Evolutionary conservation across 176 grass and related monocot species (phyloP), one percentile per base, ranked within the genome.

Genomic region (Oropetium thomaeum): DNA sequence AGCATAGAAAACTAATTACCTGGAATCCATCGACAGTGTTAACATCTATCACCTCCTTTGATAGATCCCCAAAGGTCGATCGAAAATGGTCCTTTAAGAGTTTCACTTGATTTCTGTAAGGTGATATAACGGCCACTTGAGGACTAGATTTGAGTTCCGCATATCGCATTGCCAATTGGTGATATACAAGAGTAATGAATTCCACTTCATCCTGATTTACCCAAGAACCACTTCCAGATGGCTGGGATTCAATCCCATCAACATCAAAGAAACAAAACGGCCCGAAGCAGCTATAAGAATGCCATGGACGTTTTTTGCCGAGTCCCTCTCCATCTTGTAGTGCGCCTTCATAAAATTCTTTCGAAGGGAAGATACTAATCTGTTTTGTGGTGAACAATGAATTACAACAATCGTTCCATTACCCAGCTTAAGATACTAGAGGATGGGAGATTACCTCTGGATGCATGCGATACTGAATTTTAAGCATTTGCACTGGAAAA

Each of bases 1-100:
- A 13, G 58, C 69, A 58, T 67, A 58, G 53, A 87, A 39, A 70
- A 79, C 32, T 62, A 76, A n/a, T 78, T 76, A 93, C 95, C 91
- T 97, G 95, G 75, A 97, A 97, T 27, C 91, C 95, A 93, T 97
- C 95, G 58, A 93, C 88, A 13, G 91, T 97, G 73, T 93, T 97
- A 68, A 97, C 84, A 81, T 97, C 95, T 79, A 97, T 87, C 54
- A 89, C 71, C 78, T 93, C 86, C 78, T 93, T 85, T 71, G 84
- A 87, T 67, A 92, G 83, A 58, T 93, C 86, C 29, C 95, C 91
- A 85, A 97, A 97, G 61, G 95, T 93, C 3, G 71, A 90, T 37
- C 75, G 79, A 33, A 97, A 93, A 69, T 74, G 81, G 28, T 93
- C 86, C 74, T 71, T 77, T 79, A 97, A 69, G 63, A 93, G 69